Percentiles rank a stretch among this genome's conserved stretches.
Conservation (phyloP, 2,329 filamentous ascomycete species). For the Thielaviopsis musarum region DNA sequence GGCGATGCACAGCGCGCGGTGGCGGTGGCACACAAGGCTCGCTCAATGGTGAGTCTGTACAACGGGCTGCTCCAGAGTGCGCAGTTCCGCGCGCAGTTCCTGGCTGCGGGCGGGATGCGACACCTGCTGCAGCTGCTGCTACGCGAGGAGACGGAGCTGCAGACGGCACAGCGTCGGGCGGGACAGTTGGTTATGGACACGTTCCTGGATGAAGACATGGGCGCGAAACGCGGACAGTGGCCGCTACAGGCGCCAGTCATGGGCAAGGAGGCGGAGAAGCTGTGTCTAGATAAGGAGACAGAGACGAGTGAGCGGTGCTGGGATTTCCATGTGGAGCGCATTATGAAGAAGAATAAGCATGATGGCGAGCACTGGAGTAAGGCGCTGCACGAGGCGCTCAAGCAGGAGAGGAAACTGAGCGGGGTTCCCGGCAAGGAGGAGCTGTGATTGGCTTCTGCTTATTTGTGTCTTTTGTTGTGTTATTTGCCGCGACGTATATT, state of each 20-base stretch:
- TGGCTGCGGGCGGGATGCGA: conserved; percentile 35
- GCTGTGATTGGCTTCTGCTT: conserved; percentile 15
- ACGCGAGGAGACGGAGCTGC: conserved; percentile 23
- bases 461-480: neutral
- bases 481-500: neutral
- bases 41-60: conserved; percentile 30
- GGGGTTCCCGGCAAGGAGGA: conserved; percentile 15
- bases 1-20: conserved; percentile 1
- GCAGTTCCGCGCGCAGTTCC: conserved; percentile 36
- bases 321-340: conserved; percentile 33
- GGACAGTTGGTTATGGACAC: conserved; percentile 44
- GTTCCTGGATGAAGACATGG: conserved; percentile 50
- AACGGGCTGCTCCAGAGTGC: conserved; percentile 39
- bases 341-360: conserved; percentile 22
- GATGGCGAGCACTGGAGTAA: conserved; percentile 29
- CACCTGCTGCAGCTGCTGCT: conserved; percentile 35
- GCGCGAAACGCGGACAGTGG: conserved; percentile 40
- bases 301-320: conserved; percentile 35
- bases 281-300: conserved; percentile 18
- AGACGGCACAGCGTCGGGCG: conserved; percentile 33
- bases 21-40: conserved; percentile 20
- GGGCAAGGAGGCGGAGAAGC: conserved; percentile 19
- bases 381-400: conserved; percentile 23
- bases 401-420: conserved; percentile 18
- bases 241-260: conserved; percentile 23